These are phyloP conservation scores for Ophiostoma ips DNA, from an alignment of 2,329 filamentous ascomycete genomes.

Conservation along the genomic window DNA sequence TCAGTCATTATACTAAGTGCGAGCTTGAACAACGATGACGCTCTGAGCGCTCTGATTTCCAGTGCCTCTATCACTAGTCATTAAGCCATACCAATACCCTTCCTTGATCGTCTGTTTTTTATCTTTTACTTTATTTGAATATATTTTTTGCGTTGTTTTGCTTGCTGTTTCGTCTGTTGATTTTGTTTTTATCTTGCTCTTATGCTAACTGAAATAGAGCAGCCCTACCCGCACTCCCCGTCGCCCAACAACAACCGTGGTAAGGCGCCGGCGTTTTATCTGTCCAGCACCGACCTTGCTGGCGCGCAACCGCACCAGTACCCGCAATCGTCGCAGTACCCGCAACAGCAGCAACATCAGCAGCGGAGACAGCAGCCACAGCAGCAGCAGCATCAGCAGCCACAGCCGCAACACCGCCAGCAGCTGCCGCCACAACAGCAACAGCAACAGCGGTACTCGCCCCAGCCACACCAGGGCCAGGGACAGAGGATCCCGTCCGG, in stretches of 20 bases:
- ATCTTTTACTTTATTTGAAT: not conserved
- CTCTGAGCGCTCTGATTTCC: too few relatives aligned
- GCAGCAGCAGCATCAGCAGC: conserved; percentile 3
- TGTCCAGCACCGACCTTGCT: conserved; percentile 2
- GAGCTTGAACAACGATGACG: too few relatives aligned
- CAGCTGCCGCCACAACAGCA: conserved; percentile 1
- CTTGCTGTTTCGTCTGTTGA: not conserved
- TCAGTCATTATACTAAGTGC: conserved; percentile 10
- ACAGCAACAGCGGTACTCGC: conserved; percentile 2
- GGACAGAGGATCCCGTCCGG: conserved; percentile 33
- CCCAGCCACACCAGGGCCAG: conserved; percentile 14
- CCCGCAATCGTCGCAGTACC: conserved; percentile 26
- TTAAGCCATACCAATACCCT: not conserved
- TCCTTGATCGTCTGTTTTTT: not conserved
- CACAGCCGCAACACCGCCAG: conserved; percentile 27
- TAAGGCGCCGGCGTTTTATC: conserved; percentile 20
- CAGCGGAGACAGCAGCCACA: conserved; percentile 26
- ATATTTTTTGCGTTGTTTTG: not conserved
- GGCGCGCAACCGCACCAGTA: conserved; percentile 26
- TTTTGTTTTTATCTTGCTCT: not conserved
- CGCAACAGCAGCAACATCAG: conserved; percentile 4
- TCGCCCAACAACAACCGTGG: conserved; percentile 42
- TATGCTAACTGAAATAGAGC: conserved; percentile 1
- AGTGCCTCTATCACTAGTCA: too few relatives aligned
- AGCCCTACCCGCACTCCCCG: conserved; percentile 36